phyloP scores from a whole-genome alignment of 1,284 basidiomycete genomes.

The Heterobasidion occidentale region DNA sequence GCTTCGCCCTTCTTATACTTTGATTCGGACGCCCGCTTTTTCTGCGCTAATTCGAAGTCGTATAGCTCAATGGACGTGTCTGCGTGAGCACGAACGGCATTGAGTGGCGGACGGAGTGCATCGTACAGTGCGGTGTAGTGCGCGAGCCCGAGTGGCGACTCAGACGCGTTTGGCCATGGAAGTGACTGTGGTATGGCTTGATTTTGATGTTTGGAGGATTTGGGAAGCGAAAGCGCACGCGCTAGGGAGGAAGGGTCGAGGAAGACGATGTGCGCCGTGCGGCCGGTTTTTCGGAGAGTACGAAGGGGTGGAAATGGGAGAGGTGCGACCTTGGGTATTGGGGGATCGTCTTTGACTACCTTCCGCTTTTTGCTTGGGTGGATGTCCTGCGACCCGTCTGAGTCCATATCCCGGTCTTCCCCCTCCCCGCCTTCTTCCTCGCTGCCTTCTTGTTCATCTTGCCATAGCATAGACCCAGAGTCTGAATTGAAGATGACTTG shows the following conservation, averaged over 20 bases:
- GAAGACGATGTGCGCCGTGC: slow-evolving; percentile 70
- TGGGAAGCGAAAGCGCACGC: slow-evolving; percentile 44
- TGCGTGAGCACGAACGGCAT: slow-evolving; percentile 64
- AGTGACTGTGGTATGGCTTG: slow-evolving; percentile 29
- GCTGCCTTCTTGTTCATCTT: slow-evolving; percentile 19
- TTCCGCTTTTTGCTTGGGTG: slow-evolving; percentile 42
- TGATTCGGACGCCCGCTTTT: slow-evolving; percentile 44
- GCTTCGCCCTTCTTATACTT: slow-evolving; percentile 74
- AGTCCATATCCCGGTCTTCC: slow-evolving; percentile 14
- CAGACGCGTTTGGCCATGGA: slow-evolving; percentile 49
- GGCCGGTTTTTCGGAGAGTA: slow-evolving; percentile 53
- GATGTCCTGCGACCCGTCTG: slow-evolving; percentile 21
- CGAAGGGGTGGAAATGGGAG: slow-evolving; percentile 49
- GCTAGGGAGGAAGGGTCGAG: slow-evolving; percentile 67
- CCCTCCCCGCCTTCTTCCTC: neutral
- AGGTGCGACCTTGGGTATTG: slow-evolving; percentile 33
- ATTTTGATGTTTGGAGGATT: slow-evolving; percentile 11
- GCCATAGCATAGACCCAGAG: slow-evolving; percentile 27
- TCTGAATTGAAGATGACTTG: slow-evolving; percentile 55
- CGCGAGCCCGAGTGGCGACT: slow-evolving; percentile 55
- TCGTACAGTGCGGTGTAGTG: slow-evolving; percentile 64
- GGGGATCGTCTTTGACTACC: slow-evolving; percentile 31
- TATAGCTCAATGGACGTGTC: slow-evolving; percentile 70
- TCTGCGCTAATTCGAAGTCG: slow-evolving; percentile 63
- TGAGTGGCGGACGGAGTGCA: slow-evolving; percentile 63